These are phyloP conservation scores for Didymella sp. DNA, from an alignment of 2,329 filamentous ascomycete species.

Conservation along the genomic window DNA sequence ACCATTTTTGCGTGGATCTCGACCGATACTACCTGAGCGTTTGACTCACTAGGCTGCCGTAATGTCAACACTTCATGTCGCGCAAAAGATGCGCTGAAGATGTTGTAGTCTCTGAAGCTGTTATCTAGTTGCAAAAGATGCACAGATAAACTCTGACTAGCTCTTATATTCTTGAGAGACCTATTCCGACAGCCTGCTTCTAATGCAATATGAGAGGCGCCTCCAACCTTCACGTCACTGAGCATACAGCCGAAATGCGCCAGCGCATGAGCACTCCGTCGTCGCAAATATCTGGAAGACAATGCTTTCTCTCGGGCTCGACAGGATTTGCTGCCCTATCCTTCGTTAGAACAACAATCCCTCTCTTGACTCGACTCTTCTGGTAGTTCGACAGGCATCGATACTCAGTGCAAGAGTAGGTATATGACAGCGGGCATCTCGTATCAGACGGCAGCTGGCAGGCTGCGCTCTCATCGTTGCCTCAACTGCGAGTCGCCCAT, in stretches of 20 bases:
- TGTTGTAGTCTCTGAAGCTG: too few species aligned
- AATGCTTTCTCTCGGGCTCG: neutral
- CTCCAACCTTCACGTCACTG: neutral
- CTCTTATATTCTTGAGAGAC: too few species aligned
- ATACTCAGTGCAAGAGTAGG: neutral
- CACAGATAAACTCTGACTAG: too few species aligned
- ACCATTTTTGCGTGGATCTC: neutral
- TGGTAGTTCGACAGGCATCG: neutral
- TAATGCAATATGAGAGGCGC: too few species aligned
- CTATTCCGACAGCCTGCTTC: too few species aligned
- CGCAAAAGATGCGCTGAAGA: too few species aligned
- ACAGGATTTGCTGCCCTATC: neutral
- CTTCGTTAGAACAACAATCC: too few species aligned
- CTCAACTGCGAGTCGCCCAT: neutral
- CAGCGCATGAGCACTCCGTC: neutral
- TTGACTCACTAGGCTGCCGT: neutral
- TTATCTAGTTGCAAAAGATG: too few species aligned
- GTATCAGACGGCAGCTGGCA: neutral
- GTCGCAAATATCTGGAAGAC: neutral
- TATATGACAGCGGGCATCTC: neutral
- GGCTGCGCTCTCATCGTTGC: neutral
- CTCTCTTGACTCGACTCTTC: too few species aligned
- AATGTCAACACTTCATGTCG: neutral
- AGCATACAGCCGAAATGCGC: neutral
- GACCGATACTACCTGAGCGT: neutral